These are phyloP conservation scores for Exsudoporus frostii DNA, from an alignment of 768 basidiomycete species.

Conservation along the genomic window DNA sequence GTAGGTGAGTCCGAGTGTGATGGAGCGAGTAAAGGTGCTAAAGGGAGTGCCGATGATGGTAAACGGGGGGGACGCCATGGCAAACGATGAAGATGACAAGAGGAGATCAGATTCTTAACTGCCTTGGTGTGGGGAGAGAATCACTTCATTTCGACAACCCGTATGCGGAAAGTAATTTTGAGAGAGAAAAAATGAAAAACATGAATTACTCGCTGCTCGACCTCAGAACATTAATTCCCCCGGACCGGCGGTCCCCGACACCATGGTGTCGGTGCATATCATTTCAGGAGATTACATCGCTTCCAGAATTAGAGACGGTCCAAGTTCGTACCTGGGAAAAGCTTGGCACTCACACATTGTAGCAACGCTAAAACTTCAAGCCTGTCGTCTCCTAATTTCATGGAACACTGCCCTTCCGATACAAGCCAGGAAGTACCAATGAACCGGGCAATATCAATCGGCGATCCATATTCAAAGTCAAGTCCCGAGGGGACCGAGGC, in stretches of 20 bases:
- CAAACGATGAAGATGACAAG: neutral
- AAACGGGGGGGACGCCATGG: conserved; percentile 21
- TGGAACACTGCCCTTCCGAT: too few species aligned
- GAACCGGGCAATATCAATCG: too few species aligned
- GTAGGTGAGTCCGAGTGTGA: conserved; percentile 29
- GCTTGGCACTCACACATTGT: too few species aligned
- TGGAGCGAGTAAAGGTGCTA: conserved; percentile 32
- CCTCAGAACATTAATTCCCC: neutral
- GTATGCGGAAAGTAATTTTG: neutral
- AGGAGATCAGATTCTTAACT: conserved; percentile 1
- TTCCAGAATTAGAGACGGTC: too few species aligned
- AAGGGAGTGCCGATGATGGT: conserved; percentile 33
- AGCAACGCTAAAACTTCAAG: too few species aligned
- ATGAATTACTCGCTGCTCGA: neutral
- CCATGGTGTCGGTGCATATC: neutral
- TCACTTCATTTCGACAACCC: neutral
- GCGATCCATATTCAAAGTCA: too few species aligned
- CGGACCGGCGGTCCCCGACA: neutral
- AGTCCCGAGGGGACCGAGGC: too few species aligned
- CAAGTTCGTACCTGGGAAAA: too few species aligned
- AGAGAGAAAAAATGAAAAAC: neutral
- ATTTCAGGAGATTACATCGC: too few species aligned
- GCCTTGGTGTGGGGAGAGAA: neutral
- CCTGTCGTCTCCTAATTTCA: too few species aligned
- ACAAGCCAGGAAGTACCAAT: too few species aligned